Conservation (phyloP, 371 early-diverging fungal species). For the Syncephalis plumigaleata region DNA sequence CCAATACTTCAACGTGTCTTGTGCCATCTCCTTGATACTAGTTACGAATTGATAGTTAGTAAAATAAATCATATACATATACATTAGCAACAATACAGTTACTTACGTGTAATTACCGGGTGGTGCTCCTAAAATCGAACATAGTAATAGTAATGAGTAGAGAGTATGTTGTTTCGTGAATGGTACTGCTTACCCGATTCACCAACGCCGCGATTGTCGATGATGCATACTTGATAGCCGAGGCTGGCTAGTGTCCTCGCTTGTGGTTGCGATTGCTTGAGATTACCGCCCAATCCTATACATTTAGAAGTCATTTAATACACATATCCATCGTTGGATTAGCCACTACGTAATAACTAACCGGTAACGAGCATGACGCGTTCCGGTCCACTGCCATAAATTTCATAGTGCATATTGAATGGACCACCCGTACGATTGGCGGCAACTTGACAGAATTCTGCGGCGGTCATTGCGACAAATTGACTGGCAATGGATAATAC, state of each 20-base stretch:
- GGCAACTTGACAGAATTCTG: no score
- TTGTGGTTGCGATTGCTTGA: constrained; percentile 7
- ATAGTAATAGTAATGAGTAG: not conserved
- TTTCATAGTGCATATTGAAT: no score
- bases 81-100: constrained; percentile 15
- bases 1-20: constrained; percentile 38
- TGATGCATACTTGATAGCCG: constrained; percentile 51
- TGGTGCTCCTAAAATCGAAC: not conserved
- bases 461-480: no score
- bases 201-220: constrained; percentile 70
- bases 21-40: constrained; percentile 48
- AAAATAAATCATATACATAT: not conserved
- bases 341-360: no score
- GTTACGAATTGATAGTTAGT: not conserved
- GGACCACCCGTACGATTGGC: no score
- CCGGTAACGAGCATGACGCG: no score
- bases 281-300: no score
- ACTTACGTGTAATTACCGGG: not conserved
- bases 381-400: no score
- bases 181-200: not conserved
- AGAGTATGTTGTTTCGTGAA: not conserved
- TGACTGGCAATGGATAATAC: no score
- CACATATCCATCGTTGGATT: no score
- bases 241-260: constrained; percentile 30
- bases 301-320: no score